Base-by-base conservation (phyloP, 1,284 basidiomycete species). In the Tilletia setariae region DNA sequence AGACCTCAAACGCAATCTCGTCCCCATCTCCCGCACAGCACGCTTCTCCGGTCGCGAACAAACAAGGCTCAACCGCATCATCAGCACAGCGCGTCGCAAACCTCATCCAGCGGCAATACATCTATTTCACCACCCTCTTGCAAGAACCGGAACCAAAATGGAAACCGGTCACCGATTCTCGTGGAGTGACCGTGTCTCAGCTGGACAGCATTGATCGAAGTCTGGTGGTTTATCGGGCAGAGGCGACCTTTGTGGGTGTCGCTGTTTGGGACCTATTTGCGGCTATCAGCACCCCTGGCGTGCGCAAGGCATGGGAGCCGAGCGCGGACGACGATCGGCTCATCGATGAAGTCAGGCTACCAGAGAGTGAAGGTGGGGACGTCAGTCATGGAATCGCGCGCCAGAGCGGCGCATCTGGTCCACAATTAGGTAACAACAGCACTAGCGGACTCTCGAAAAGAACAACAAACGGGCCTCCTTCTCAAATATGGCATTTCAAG, bases 141-240 rank as follows among this genome's bases (percentile, higher is more conserved):
- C 96, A 98, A 83, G 96, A 98, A 80, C 96, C 96, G 0, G 94
- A 98, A 82, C 93, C 93, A 1, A 99, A 99, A 83, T 99, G 96
- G 96, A 90, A 89, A 81, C 83, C 63, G 79, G 89, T 92, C 30
- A 90, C 90, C 51, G 95, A 98, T 77, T 88, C 88, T 30, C 87
- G 89, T 47, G 94, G 94, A 0, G 90, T 98, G 49, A 94, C 94
- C 2, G 78, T 83, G 30, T 79, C 83, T 6, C 94, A 98, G 80
- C 88, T 98, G 16, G 92, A 98, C 82, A 96, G 93, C 0, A 98
- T 98, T 71, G 96, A 99, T 83, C 94, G 93, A 30, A 98, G 95
- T 0, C 85, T 98, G 43, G 92, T 97, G 2, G 94, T 99, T 1
- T 98, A 94, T 83, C 89, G 93, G 16, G 95, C 95, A 0, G 94